Evolutionary conservation across 2,329 filamentous ascomycete species (phyloP).

Genomic region (Dryadomyces quercivorus): DNA sequence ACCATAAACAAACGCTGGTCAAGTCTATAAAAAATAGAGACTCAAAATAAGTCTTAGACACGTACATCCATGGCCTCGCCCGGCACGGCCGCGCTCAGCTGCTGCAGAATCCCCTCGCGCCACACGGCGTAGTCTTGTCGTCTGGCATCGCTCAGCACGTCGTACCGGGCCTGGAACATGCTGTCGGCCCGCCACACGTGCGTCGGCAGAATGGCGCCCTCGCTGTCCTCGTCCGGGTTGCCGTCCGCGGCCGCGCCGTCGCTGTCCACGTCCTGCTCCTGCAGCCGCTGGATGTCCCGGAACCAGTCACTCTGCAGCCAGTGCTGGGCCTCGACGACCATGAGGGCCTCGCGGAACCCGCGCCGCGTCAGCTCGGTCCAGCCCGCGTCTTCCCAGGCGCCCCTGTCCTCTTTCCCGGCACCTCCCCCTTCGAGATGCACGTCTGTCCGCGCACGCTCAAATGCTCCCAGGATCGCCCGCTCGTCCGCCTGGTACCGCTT

Average conservation of each 20-base stretch:
- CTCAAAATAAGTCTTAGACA: not conserved
- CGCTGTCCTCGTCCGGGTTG: constrained; percentile 7
- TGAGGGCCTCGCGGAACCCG: constrained; percentile 51
- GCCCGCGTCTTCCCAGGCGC: constrained; percentile 34
- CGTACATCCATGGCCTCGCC: constrained; percentile 7
- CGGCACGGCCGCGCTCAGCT: constrained; percentile 31
- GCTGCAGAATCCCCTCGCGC: constrained; percentile 47
- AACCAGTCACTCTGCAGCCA: constrained; percentile 57
- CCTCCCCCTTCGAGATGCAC: not conserved
- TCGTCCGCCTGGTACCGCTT: constrained; percentile 33
- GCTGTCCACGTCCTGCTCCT: constrained; percentile 22
- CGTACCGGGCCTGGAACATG: constrained; percentile 66
- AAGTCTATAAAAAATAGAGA: not conserved
- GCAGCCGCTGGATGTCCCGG: constrained; percentile 42
- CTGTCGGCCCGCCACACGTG: constrained; percentile 43
- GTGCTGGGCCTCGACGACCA: constrained; percentile 39
- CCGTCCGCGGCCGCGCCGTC: constrained; percentile 25
- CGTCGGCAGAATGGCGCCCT: constrained; percentile 16
- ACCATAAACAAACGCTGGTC: not conserved
- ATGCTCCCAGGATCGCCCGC: constrained; percentile 32
- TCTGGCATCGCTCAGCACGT: constrained; percentile 55
- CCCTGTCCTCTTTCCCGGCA: constrained; percentile 19
- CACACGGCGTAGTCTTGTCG: constrained; percentile 49
- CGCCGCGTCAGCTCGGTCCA: constrained; percentile 36
- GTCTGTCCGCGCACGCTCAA: constrained; percentile 15